Base-by-base conservation (phyloP, 1,284 basidiomycete genomes). In the Golubevia sp. region DNA sequence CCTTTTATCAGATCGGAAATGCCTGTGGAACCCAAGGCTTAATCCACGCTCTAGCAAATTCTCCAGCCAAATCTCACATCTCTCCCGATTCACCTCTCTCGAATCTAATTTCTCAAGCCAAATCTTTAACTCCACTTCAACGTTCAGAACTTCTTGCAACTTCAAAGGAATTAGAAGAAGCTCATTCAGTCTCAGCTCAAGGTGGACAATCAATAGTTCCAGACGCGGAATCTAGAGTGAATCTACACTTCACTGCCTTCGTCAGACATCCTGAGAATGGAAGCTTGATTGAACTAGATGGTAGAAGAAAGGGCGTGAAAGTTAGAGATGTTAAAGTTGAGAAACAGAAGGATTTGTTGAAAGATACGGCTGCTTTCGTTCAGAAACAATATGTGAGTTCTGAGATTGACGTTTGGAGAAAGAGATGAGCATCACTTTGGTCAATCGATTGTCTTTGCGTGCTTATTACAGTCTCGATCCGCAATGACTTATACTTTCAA, bases 11-110 rank as follows among this genome's bases (percentile, higher is more conserved):
- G 20, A 82, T 83, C 54, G 76, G 77, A 2, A 83, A 83, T 58
- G 81, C 81, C 0, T 83, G 81, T 51, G 81, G 81, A 18, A 83
- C 81, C 4, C 82, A 82, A 50, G 81, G 76, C 8, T 71, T 83
- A 4, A 66, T 83, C 7, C 81, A 83, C 55, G 70, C 76, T 0
- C 67, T 83, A 7, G 63, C 70, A 55, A 81, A 82, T 63, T 71
- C 76, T 6, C 51, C 59, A 1, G 79, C 75, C 0, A 18, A 59
- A n/a, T 30, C 38, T 13, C 20, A 21, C 13, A 63, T 83, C 24
- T 49, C 26, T 20, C 24, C 64, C 0, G 65, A 53, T 51, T 69
- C 76, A 0, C 70, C 78, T 2, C 70, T 82, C 13, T 70, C 65
- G 18, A 55, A 61, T 1, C 70, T 70, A n/a, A 25, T 70, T 6